phyloP scores from a whole-genome alignment of 139 green algal species.

The Picochlorum costavermella region DNA sequence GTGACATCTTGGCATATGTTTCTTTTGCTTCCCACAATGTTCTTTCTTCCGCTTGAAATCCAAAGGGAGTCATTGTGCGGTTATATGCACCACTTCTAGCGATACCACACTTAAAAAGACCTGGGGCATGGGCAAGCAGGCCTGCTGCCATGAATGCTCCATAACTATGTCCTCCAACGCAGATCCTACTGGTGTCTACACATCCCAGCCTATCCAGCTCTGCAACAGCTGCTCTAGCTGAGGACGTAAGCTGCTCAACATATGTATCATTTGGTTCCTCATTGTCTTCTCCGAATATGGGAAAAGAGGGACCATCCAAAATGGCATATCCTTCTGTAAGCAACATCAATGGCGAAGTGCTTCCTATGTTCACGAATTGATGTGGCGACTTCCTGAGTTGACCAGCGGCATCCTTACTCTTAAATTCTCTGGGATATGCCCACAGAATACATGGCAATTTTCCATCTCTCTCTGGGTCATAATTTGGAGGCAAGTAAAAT shows the following conservation, averaged over 20 bases:
- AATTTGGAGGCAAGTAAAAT: slow-evolving; percentile 85
- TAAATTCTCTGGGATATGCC: slow-evolving; percentile 90
- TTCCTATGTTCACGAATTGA: slow-evolving; percentile 80
- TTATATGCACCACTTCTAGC: slow-evolving; percentile 79
- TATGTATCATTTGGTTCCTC: slow-evolving; percentile 96
- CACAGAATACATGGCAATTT: slow-evolving; percentile 87
- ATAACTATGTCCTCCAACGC: slow-evolving; percentile 88
- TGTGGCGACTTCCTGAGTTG: slow-evolving; percentile 79
- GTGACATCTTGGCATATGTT: slow-evolving; percentile 85
- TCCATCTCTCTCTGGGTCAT: slow-evolving; percentile 64
- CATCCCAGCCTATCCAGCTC: slow-evolving; percentile 70
- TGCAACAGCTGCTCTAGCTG: slow-evolving; percentile 60
- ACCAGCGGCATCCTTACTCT: slow-evolving; percentile 85
- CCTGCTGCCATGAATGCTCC: slow-evolving; percentile 88
- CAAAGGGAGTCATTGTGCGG: slow-evolving; percentile 94
- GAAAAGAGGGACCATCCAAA: slow-evolving; percentile 85
- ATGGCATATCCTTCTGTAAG: slow-evolving; percentile 83
- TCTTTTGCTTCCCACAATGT: slow-evolving; percentile 90
- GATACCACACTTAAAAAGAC: slow-evolving; percentile 89
- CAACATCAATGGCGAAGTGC: slow-evolving; percentile 77
- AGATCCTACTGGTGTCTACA: slow-evolving; percentile 61
- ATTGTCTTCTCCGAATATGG: slow-evolving; percentile 72
- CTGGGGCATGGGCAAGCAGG: slow-evolving; percentile 68
- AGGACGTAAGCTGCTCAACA: slow-evolving; percentile 84
- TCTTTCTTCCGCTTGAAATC: slow-evolving; percentile 93